Evolutionary conservation across 208 protist species (phyloP), one percentile per base, ranked within the genome.

Genomic region (Leishmania arabica): DNA sequence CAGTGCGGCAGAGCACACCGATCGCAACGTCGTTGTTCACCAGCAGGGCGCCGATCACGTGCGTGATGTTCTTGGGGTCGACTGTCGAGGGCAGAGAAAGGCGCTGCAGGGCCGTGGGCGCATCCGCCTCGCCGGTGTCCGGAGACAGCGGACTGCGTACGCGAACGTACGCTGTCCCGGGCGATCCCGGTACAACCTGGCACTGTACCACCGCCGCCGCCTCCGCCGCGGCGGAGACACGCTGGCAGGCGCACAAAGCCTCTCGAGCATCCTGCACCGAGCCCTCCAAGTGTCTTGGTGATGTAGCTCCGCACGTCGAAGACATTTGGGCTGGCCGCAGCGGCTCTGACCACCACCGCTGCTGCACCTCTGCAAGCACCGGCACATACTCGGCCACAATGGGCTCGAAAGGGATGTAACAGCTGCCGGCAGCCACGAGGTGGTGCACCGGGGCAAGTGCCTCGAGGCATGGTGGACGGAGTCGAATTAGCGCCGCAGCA

Each of bases 21-120:
- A 93, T 79, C 8, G 95, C 84, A n/a, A 90, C 81, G 71, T 89
- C 88, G 68, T 89, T 87, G 77, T 91, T 95, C 70, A 89, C 84
- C 15, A 88, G 85, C 81, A 89, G 75, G 42, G 73, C 66, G 1
- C 79, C 78, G 51, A 83, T 78, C 27, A 87, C 64, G 15, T 75
- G 71, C 53, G 85, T 56, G 60, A 92, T 79, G 54, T 19, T 24
- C 54, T 60, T 27, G 2, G 80, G 21, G 13, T 34, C 66, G 0
- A 66, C 56, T 21, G 42, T 56, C 3, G 68, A 65, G 31, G 75
- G 77, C 15, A 86, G 40, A 0, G 51, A 21, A 21, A 86, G 54
- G 31, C 56, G 40, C 40, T 79, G 78, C 65, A 53, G 53, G 31
- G 62, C 7, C 27, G 78, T 78, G 24, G 56, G 78, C 21, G 24